Percentiles rank a stretch among this genome's conserved stretches.
Conservation (phyloP, 108 stramenopile species). For the Cyclostephanos invisitatus region DNA sequence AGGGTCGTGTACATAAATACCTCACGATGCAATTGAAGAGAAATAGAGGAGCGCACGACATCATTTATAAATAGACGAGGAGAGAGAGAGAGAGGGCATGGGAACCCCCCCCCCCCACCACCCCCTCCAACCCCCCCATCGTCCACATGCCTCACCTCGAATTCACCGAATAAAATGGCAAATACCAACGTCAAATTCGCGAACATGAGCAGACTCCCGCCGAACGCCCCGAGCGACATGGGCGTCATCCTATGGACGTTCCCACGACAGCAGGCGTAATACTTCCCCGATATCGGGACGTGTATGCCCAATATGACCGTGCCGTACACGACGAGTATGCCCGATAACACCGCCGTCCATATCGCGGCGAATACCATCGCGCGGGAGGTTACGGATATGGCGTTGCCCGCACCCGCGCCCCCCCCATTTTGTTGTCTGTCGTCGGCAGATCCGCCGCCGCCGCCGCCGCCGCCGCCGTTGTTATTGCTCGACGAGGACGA, state of each 20-base stretch:
- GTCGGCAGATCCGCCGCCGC: conserved; percentile 23
- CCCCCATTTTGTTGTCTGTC: conserved; percentile 38
- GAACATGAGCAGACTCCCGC: conserved; percentile 83
- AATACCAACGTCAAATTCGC: conserved; percentile 76
- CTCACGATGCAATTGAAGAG: not conserved
- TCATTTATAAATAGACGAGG: not conserved
- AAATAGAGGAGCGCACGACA: not conserved
- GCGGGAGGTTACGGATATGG: conserved; percentile 72
- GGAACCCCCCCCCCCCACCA: too few relatives aligned
- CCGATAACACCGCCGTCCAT: conserved; percentile 80
- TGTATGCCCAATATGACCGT: conserved; percentile 80
- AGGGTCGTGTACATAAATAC: too few relatives aligned
- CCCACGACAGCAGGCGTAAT: conserved; percentile 75
- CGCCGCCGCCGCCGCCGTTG: conserved; percentile 29
- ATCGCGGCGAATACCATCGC: conserved; percentile 82
- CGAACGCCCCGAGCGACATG: conserved; percentile 78
- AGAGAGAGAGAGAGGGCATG: too few relatives aligned
- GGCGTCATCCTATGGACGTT: conserved; percentile 83
- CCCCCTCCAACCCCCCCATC: not conserved
- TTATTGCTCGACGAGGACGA: conserved; percentile 20
- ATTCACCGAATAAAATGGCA: conserved; percentile 77
- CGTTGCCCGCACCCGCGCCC: conserved; percentile 24
- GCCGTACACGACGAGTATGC: conserved; percentile 71
- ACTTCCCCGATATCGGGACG: conserved; percentile 70
- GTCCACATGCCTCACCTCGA: conserved; percentile 60